phyloP scores from a whole-genome alignment of 208 protist species.

The Leishmania aethiopica region DNA sequence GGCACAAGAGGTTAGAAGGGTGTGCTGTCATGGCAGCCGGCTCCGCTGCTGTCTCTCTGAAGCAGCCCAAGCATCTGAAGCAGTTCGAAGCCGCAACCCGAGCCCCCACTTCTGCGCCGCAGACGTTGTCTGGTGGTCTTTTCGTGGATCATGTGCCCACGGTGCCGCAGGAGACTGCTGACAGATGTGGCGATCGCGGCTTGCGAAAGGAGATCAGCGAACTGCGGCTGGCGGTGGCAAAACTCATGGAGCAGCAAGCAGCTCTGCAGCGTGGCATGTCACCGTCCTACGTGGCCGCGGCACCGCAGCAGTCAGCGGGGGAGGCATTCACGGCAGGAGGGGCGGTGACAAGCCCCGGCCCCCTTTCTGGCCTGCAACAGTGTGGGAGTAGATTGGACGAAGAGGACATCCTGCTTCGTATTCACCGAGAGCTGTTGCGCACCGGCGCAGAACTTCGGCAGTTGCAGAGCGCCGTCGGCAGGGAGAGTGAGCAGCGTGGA shows the following conservation, averaged over 20 bases:
- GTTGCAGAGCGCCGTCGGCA: conserved; percentile 12
- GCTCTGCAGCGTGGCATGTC: conserved; percentile 21
- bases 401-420: conserved; percentile 10
- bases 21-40: conserved; percentile 44
- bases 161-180: background rate
- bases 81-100: background rate
- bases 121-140: background rate
- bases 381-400: background rate
- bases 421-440: conserved; percentile 12
- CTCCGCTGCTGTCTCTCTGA: conserved; percentile 19
- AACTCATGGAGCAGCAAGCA: conserved; percentile 32
- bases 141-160: background rate
- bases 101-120: background rate
- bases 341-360: background rate
- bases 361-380: conserved; percentile 9
- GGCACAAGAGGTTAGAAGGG: conserved; percentile 45
- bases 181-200: conserved; percentile 3
- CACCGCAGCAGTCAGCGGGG: conserved; percentile 14
- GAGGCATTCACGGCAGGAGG: background rate
- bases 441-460: conserved; percentile 11
- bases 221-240: conserved; percentile 43
- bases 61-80: conserved; percentile 2
- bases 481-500: background rate
- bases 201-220: conserved; percentile 45
- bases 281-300: conserved; percentile 16